phyloP scores from a whole-genome alignment of 2,329 filamentous ascomycete species.

The Xylariomycetidae sp. region DNA sequence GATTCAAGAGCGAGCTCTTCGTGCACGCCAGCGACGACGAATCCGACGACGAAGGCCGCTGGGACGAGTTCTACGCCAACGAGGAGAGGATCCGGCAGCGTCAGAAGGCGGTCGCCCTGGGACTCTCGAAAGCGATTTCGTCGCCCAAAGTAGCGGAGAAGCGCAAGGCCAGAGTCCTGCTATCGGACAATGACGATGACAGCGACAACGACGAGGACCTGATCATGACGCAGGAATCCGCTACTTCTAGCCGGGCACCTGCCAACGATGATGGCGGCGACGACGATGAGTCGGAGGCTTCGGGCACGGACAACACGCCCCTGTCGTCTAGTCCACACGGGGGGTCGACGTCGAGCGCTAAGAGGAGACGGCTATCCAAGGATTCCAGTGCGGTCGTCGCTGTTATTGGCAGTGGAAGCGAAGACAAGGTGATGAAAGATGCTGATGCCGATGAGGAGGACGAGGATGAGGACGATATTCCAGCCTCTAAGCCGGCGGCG shows the following conservation, averaged over 20 bases:
- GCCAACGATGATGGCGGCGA: constrained; percentile 20
- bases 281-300: constrained; percentile 24
- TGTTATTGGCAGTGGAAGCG: no score
- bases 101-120: constrained; percentile 32
- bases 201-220: constrained; percentile 24
- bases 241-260: constrained; percentile 6
- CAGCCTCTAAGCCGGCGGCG: constrained; percentile 27
- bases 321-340: constrained; percentile 34
- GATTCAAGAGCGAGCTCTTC: constrained; percentile 80
- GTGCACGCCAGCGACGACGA: constrained; percentile 86
- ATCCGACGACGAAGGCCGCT: constrained; percentile 64
- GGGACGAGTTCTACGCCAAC: constrained; percentile 66
- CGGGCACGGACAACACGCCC: constrained; percentile 32
- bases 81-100: constrained; percentile 64
- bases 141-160: constrained; percentile 21
- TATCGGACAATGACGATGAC: constrained; percentile 27
- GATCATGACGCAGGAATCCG: constrained; percentile 15
- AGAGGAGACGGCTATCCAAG: constrained; percentile 24
- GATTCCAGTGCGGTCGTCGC: constrained; percentile 12
- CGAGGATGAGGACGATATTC: constrained; percentile 34
- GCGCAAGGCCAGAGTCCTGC: constrained; percentile 23
- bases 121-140: constrained; percentile 7
- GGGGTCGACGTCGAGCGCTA: constrained; percentile 14
- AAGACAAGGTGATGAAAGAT: no score
- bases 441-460: constrained; percentile 33